A percentile compares a stretch with the other conserved stretches of the same genome.
Evolutionary conservation across 192 early-diverging fungal species (phyloP).

Genomic region (Nowakowskiella sp.): DNA sequence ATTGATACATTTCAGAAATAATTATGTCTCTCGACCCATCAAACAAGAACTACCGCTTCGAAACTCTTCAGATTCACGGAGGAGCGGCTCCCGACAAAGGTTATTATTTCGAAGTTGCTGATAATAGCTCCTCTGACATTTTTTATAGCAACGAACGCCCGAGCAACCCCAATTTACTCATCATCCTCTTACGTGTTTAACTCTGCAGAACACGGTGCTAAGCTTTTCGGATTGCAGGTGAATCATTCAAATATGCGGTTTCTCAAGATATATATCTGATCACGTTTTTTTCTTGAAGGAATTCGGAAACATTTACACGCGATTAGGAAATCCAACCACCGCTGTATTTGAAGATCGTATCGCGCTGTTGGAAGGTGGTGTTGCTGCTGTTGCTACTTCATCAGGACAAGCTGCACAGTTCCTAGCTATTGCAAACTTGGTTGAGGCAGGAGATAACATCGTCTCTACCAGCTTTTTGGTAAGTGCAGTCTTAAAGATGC

Average conservation of each 20-base stretch:
- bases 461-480: constrained; percentile 62
- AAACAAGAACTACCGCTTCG: constrained; percentile 55
- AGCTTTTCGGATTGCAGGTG: constrained; percentile 65
- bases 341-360: constrained; percentile 89
- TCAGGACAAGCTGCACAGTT: constrained; percentile 86
- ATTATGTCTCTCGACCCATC: constrained; percentile 42
- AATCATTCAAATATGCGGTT: background rate
- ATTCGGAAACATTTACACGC: constrained; percentile 80
- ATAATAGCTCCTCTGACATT: constrained; percentile 23
- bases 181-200: constrained; percentile 82
- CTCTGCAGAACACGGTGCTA: constrained; percentile 67
- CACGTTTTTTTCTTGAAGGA: constrained; percentile 30
- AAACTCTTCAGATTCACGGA: constrained; percentile 89
- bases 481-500: constrained; percentile 8
- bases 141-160: constrained; percentile 52
- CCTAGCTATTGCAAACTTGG: constrained; percentile 67
- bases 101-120: constrained; percentile 21
- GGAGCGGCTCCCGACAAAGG: constrained; percentile 54
- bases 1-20: no score
- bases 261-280: no score
- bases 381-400: constrained; percentile 54
- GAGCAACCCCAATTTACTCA: constrained; percentile 88
- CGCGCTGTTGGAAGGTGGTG: constrained; percentile 84
- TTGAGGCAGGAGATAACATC: constrained; percentile 80
- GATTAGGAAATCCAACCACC: constrained; percentile 76